A percentile compares a stretch with the other conserved stretches of the same genome.
These are phyloP conservation scores for Sophora flavescens DNA, from an alignment of 306 rosid genomes.

Conservation along the genomic window DNA sequence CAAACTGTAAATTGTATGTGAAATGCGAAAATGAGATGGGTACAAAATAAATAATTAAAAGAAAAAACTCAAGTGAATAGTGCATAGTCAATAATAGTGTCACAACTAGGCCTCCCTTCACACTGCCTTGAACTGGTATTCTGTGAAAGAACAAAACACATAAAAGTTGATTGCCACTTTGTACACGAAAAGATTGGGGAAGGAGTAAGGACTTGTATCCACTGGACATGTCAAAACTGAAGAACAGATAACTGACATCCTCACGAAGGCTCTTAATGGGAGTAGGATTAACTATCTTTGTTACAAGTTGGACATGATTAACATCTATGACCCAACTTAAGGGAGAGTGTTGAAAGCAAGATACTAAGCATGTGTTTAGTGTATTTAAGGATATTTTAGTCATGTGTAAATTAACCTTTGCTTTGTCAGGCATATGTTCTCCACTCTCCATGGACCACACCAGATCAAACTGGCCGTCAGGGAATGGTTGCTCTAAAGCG, in stretches of 20 bases:
- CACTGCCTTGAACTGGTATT: too few species aligned
- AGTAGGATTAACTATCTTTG: not conserved
- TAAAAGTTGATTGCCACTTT: too few species aligned
- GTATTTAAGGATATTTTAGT: too few species aligned
- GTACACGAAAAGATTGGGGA: too few species aligned
- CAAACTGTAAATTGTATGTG: constrained; percentile 62
- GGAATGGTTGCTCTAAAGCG: constrained; percentile 86
- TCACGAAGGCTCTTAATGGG: not conserved
- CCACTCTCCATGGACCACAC: constrained; percentile 99
- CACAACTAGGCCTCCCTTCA: too few species aligned
- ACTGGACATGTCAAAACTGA: too few species aligned
- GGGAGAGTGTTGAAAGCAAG: not conserved
- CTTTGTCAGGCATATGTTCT: constrained; percentile 98
- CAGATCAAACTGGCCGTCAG: constrained; percentile 76
- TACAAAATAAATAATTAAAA: not conserved
- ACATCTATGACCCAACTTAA: not conserved
- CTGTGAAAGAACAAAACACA: too few species aligned
- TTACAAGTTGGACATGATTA: not conserved
- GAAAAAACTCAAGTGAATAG: constrained; percentile 1
- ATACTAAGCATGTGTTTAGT: not conserved
- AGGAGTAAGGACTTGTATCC: too few species aligned
- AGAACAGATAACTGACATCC: too few species aligned
- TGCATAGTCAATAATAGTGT: not conserved
- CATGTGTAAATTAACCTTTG: constrained; percentile 53
- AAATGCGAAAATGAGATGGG: constrained; percentile 27